Evolutionary conservation across 192 early-diverging fungal genomes (phyloP).

Genomic region (Coemansia sp.): DNA sequence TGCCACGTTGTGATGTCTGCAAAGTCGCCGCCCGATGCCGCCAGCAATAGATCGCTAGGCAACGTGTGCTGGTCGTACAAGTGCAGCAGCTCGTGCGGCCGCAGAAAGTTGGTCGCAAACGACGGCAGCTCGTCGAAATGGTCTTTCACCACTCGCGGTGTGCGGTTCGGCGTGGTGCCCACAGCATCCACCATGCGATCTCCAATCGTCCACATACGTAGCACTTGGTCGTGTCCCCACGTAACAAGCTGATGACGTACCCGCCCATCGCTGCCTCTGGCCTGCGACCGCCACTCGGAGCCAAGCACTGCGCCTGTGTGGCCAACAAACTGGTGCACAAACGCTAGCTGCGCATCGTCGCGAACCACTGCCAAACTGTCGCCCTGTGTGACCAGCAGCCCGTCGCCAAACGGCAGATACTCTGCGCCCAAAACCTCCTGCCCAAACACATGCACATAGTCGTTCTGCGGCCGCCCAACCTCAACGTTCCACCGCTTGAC

Average conservation of each 20-base stretch:
- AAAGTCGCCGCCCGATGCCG: constrained; percentile 5
- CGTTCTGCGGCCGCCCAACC: constrained; percentile 11
- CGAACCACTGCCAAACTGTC: constrained; percentile 15
- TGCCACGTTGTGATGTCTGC: constrained; percentile 6
- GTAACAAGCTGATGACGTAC: constrained; percentile 41
- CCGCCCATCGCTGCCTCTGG: not conserved
- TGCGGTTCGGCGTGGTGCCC: constrained; percentile 3
- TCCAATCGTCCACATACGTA: constrained; percentile 44
- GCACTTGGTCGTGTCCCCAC: constrained; percentile 45
- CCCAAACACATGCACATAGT: constrained; percentile 20
- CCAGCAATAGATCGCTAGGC: constrained; percentile 26
- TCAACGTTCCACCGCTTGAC: constrained; percentile 39
- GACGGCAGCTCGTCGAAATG: constrained; percentile 14
- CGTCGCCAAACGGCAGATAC: constrained; percentile 44
- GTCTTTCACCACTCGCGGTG: not conserved
- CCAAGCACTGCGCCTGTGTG: constrained; percentile 35
- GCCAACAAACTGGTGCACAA: constrained; percentile 36
- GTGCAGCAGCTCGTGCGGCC: constrained; percentile 44
- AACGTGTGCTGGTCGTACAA: constrained; percentile 20
- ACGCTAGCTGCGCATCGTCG: constrained; percentile 21
- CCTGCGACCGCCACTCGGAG: constrained; percentile 32
- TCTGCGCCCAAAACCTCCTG: constrained; percentile 34
- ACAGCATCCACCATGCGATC: constrained; percentile 14
- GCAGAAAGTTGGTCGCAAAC: constrained; percentile 44
- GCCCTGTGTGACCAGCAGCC: constrained; percentile 28